phyloP scores from a whole-genome alignment of 177 flowering plant genomes.

The Vitis hybrid region DNA sequence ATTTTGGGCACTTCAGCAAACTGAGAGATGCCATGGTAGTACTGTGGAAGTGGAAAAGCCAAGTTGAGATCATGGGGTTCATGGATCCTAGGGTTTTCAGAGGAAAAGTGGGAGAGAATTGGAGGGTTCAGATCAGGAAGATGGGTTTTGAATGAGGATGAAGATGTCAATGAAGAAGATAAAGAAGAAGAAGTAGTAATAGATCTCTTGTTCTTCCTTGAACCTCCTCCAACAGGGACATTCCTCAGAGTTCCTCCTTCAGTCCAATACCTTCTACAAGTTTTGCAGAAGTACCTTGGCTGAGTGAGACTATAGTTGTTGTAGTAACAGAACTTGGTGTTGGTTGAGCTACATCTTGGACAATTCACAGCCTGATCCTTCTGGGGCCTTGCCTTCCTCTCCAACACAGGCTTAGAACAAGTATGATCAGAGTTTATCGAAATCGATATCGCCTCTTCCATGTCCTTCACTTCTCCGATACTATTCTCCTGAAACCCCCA shows the following conservation, averaged over 20 bases:
- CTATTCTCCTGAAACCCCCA: slow-evolving; percentile 16
- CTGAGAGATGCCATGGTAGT: slow-evolving; percentile 10
- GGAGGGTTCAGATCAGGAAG: slow-evolving; percentile 32
- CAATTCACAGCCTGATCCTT: slow-evolving; percentile 54
- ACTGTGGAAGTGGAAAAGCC: slow-evolving; percentile 23
- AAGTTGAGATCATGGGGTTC: slow-evolving; percentile 38
- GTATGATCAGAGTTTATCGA: slow-evolving; percentile 3
- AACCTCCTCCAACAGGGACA: slow-evolving; percentile 58
- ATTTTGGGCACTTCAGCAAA: slow-evolving; percentile 17
- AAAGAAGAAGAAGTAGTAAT: background rate
- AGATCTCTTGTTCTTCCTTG: slow-evolving; percentile 52
- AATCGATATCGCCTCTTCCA: slow-evolving; percentile 25
- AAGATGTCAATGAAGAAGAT: slow-evolving; percentile 20
- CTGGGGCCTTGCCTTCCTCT: slow-evolving; percentile 41
- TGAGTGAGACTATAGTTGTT: slow-evolving; percentile 57
- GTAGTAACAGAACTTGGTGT: slow-evolving; percentile 63
- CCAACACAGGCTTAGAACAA: slow-evolving; percentile 21
- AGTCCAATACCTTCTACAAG: slow-evolving; percentile 62
- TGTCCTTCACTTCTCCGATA: slow-evolving; percentile 24
- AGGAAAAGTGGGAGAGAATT: slow-evolving; percentile 18
- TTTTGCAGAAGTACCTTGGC: slow-evolving; percentile 59
- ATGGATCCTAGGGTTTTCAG: slow-evolving; percentile 24
- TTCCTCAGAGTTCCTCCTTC: slow-evolving; percentile 54
- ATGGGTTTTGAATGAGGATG: slow-evolving; percentile 15
- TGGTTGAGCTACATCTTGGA: slow-evolving; percentile 63